Base-by-base conservation (phyloP, 202 grass and related monocot species). In the Setaria italica region DNA sequence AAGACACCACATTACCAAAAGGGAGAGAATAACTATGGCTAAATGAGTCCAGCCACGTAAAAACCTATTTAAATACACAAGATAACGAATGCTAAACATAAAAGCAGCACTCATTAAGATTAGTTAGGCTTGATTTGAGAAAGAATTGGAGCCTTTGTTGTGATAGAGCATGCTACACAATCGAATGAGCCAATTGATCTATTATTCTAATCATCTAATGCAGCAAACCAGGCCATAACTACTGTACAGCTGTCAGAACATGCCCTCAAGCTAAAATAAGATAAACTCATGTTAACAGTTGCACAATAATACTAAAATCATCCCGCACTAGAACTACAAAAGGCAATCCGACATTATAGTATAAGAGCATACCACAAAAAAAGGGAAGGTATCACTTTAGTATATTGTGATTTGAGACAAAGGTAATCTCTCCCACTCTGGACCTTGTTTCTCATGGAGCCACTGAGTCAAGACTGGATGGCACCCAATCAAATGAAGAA, bases 401-500 rank as follows among this genome's bases (percentile, higher is more conserved):
- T 63, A 30, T 50, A 72, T 14, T 48, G 43, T 71, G 41, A 85
- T 79, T 29, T 80, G 65, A 72, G 55, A 86, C 53, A 51, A 42
- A 32, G 43, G 76, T 7, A 63, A 80, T 62, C 56, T 86, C 67
- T 79, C 45, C 84, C 84, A 86, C 66, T 86, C 76, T 72, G 76
- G 66, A 80, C 84, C 76, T 64, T 86, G 76, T 45, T 20, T 63
- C 43, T 64, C 45, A 72, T 9, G 55, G 37, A 86, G 68, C 20
- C 19, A 33, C 47, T 81, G 11, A 60, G 62, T 90, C 76, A 90
- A 35, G 37, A 50, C 16, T 15, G 81, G 55, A 68, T 87, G 62
- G 19, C 89, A 87, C 17, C 63, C 80, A 67, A 55, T 45, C 85
- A 90, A 64, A 49, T 67, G 62, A 83, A 90, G 39, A 79, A 70